These are phyloP conservation scores for Dioszegia aurantiaca DNA, from an alignment of 768 basidiomycete genomes.

Conservation along the genomic window DNA sequence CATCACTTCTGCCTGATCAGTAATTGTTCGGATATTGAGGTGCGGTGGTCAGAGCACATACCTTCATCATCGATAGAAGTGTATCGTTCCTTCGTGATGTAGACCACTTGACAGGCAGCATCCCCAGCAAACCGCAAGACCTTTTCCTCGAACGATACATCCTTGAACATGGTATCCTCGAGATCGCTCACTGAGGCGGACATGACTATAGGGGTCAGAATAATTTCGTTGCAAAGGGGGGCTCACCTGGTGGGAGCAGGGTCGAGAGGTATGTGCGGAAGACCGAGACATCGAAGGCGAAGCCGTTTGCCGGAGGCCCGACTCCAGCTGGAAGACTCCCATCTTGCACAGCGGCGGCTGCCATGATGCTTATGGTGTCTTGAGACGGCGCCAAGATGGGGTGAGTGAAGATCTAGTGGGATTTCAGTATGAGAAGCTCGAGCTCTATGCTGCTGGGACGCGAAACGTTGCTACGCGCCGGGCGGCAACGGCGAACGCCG, in stretches of 20 bases:
- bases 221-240: background rate
- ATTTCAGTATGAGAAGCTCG: no score
- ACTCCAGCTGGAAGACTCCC: background rate
- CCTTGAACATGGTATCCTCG: constrained; percentile 41
- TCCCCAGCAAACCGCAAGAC: constrained; percentile 43
- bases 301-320: background rate
- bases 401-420: no score
- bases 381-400: no score
- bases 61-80: constrained; percentile 34
- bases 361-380: no score
- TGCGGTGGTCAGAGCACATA: constrained; percentile 3
- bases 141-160: constrained; percentile 47
- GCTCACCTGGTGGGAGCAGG: constrained; percentile 44
- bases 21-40: background rate
- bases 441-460: no score
- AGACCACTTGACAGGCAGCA: constrained; percentile 46
- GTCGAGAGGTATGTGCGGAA: constrained; percentile 43
- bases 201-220: constrained; percentile 37
- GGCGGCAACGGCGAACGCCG: no score
- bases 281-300: constrained; percentile 35
- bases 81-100: constrained; percentile 43
- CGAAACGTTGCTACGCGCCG: no score
- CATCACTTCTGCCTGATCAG: constrained; percentile 15
- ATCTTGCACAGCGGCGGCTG: background rate
- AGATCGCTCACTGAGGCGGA: constrained; percentile 39